A percentile compares a stretch with the other conserved stretches of the same genome.
These are phyloP conservation scores for Moesziomyces aphidis DNA, from an alignment of 1,284 basidiomycete genomes.

Conservation along the genomic window DNA sequence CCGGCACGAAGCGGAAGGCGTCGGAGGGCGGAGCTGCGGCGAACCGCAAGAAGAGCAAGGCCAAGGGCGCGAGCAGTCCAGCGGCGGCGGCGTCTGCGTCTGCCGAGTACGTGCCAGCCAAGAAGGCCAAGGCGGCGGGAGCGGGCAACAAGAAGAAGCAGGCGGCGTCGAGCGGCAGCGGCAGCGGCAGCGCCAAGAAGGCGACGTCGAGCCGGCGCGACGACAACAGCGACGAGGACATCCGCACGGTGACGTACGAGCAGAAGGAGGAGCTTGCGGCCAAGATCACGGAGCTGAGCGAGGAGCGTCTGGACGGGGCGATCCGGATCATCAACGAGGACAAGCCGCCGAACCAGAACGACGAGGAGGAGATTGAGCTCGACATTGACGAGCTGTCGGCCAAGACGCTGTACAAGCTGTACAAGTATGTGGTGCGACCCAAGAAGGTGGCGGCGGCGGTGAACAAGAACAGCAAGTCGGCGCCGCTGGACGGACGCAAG, in stretches of 20 bases:
- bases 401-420: slow-evolving; percentile 66
- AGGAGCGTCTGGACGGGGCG: slow-evolving; percentile 66
- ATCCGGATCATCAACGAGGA: slow-evolving; percentile 67
- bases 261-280: slow-evolving; percentile 67
- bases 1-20: slow-evolving; percentile 54
- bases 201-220: slow-evolving; percentile 32
- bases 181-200: slow-evolving; percentile 43
- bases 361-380: slow-evolving; percentile 67
- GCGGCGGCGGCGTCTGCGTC: slow-evolving; percentile 11
- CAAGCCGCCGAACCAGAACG: slow-evolving; percentile 62
- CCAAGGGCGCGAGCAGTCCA: slow-evolving; percentile 36
- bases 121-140: slow-evolving; percentile 53
- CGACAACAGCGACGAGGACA: slow-evolving; percentile 59
- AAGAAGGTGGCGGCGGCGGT: slow-evolving; percentile 51
- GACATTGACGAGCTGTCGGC: slow-evolving; percentile 67
- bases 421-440: slow-evolving; percentile 66
- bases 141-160: slow-evolving; percentile 50
- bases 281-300: slow-evolving; percentile 66
- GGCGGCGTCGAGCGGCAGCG: slow-evolving; percentile 12
- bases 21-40: slow-evolving; percentile 28
- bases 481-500: slow-evolving; percentile 64
- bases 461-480: slow-evolving; percentile 51
- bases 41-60: slow-evolving; percentile 48
- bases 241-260: slow-evolving; percentile 65
- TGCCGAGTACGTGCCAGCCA: slow-evolving; percentile 40